A percentile compares a stretch with the other conserved stretches of the same genome.
phyloP scores from a whole-genome alignment of 2,329 filamentous ascomycete genomes.

The Pseudohalonectria lignicola region DNA sequence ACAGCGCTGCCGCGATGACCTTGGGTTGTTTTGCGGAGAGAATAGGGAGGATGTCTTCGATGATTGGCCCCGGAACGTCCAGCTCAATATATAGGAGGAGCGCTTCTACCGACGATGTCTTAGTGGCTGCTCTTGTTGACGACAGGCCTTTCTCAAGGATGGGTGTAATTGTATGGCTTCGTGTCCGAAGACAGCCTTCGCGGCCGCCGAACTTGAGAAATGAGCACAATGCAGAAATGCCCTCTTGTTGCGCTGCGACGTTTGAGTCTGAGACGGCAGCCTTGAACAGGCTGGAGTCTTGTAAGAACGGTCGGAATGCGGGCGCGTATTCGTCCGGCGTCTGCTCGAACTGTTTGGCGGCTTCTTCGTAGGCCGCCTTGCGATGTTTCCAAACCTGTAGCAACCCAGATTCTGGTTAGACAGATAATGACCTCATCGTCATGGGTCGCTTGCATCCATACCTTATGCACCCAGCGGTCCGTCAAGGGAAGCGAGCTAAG shows the following conservation, averaged over 20 bases:
- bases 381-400: slow-evolving; percentile 85
- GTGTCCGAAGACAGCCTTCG: slow-evolving; percentile 68
- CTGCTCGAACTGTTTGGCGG: slow-evolving; percentile 72
- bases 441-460: no score
- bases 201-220: slow-evolving; percentile 86
- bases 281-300: slow-evolving; percentile 83
- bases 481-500: slow-evolving; percentile 67
- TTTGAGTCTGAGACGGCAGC: slow-evolving; percentile 88
- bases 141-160: slow-evolving; percentile 87
- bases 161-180: slow-evolving; percentile 60
- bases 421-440: no score
- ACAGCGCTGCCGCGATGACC: slow-evolving; percentile 60
- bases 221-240: slow-evolving; percentile 73
- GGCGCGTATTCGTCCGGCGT: slow-evolving; percentile 79
- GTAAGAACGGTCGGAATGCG: slow-evolving; percentile 76
- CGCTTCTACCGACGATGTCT: slow-evolving; percentile 76
- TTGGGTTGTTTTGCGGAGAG: slow-evolving; percentile 87
- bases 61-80: slow-evolving; percentile 71
- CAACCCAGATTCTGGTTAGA: no score
- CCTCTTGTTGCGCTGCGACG: slow-evolving; percentile 92
- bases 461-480: slow-evolving; percentile 78
- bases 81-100: slow-evolving; percentile 83
- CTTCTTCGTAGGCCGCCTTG: slow-evolving; percentile 90
- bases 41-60: slow-evolving; percentile 80
- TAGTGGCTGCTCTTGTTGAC: slow-evolving; percentile 79